phyloP scores from a whole-genome alignment of 352 stramenopile species.

The Phytopythium chamaehyphon region DNA sequence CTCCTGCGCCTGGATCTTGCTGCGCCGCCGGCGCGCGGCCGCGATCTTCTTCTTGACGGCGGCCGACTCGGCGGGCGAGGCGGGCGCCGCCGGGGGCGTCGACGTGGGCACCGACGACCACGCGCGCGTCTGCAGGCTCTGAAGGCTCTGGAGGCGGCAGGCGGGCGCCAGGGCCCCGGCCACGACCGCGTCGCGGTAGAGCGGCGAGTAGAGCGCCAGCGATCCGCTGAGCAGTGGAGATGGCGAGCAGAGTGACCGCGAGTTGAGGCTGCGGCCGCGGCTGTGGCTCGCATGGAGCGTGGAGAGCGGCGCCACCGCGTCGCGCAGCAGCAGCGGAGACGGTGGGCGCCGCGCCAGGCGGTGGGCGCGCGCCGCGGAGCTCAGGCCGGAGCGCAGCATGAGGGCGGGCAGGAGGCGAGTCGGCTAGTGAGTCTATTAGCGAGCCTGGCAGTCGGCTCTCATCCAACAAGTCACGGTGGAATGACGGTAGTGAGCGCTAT shows the following conservation, averaged over 20 bases:
- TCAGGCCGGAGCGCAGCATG: slow-evolving; percentile 45
- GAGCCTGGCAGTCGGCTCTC: too few species aligned
- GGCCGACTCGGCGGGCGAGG: slow-evolving; percentile 28
- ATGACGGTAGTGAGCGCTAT: too few species aligned
- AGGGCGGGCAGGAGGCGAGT: background rate
- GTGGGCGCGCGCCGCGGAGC: slow-evolving; percentile 31
- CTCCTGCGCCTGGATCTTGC: slow-evolving; percentile 80
- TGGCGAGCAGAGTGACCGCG: background rate
- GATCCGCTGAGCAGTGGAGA: background rate
- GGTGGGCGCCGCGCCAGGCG: slow-evolving; percentile 16
- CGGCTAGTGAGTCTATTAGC: background rate
- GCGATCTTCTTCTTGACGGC: slow-evolving; percentile 79
- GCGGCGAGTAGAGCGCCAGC: slow-evolving; percentile 2
- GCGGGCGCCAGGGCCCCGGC: slow-evolving; percentile 20
- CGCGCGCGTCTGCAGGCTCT: slow-evolving; percentile 27
- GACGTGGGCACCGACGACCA: slow-evolving; percentile 43
- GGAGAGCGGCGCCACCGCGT: slow-evolving; percentile 1
- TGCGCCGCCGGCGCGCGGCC: slow-evolving; percentile 56
- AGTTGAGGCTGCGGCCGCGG: background rate
- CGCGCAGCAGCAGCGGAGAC: slow-evolving; percentile 9
- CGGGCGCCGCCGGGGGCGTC: slow-evolving; percentile 14
- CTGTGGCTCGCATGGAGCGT: background rate
- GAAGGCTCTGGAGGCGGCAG: too few species aligned
- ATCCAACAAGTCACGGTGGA: too few species aligned
- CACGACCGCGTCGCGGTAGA: slow-evolving; percentile 16